Conservation (phyloP, 768 basidiomycete genomes). For the Auricularia cornea region DNA sequence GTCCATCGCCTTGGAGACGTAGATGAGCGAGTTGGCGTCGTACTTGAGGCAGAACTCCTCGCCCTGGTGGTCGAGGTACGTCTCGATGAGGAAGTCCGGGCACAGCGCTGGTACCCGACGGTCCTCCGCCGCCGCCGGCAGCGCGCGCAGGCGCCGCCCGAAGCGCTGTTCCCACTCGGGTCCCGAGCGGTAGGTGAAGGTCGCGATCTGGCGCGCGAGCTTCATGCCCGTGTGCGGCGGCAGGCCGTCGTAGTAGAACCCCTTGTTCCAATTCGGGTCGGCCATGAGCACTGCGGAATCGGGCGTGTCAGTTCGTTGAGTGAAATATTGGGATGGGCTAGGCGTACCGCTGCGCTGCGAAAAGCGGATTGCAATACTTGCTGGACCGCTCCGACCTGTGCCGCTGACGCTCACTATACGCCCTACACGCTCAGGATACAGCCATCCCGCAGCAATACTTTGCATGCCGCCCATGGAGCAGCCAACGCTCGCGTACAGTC, state of each 20-base stretch:
- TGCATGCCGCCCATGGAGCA: conserved; percentile 98
- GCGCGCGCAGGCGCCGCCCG: conserved; percentile 58
- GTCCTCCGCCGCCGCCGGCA: conserved; percentile 27
- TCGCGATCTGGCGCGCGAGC: conserved; percentile 95
- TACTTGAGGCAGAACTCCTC: conserved; percentile 98
- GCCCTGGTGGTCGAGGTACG: conserved; percentile 95
- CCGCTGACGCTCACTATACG: conserved; percentile 93
- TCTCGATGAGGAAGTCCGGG: conserved; percentile 97
- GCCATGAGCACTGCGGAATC: conserved; percentile 98
- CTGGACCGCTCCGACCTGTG: conserved; percentile 84
- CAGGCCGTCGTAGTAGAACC: conserved; percentile 92
- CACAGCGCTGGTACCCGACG: conserved; percentile 60
- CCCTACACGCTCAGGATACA: conserved; percentile 79
- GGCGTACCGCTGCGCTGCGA: conserved; percentile 67
- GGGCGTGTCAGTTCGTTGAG: background rate
- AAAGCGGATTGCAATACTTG: conserved; percentile 90
- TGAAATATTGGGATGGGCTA: conserved; percentile 6
- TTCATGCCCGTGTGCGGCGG: conserved; percentile 99
- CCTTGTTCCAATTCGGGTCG: conserved; percentile 98
- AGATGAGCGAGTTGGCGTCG: conserved; percentile 97
- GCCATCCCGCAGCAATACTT: conserved; percentile 90
- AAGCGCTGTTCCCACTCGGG: conserved; percentile 99
- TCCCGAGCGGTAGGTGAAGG: conserved; percentile 97
- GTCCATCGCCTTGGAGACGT: conserved; percentile 99
- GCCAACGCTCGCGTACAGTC: conserved; percentile 88